Evolutionary conservation across 495 filamentous ascomycete species (phyloP).

Genomic region (Penicillium psychrofluorescens): DNA sequence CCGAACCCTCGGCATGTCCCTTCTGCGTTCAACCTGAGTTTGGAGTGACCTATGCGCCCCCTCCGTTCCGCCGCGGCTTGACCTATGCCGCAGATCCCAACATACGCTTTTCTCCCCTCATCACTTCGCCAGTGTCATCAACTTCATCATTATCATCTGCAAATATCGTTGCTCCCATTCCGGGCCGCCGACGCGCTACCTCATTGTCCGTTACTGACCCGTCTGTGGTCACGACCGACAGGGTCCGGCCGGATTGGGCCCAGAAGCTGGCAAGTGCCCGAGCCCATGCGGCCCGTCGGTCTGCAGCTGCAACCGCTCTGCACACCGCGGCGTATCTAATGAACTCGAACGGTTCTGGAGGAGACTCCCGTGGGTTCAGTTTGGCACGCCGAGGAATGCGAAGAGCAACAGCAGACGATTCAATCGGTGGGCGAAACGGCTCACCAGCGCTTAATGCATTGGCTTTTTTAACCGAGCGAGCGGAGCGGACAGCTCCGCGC

Average conservation of each 20-base stretch:
- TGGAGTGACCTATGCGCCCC: slow-evolving; percentile 84
- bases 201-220: slow-evolving; percentile 76
- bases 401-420: slow-evolving; percentile 29
- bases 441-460: slow-evolving; percentile 45
- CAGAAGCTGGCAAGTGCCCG: slow-evolving; percentile 81
- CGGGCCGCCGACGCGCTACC: slow-evolving; percentile 59
- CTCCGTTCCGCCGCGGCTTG: slow-evolving; percentile 80
- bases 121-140: slow-evolving; percentile 68
- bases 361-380: slow-evolving; percentile 38
- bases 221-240: slow-evolving; percentile 84
- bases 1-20: slow-evolving; percentile 87
- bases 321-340: slow-evolving; percentile 95
- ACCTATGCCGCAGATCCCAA: slow-evolving; percentile 51
- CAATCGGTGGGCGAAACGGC: slow-evolving; percentile 25
- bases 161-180: slow-evolving; percentile 14
- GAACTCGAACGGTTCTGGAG: slow-evolving; percentile 48
- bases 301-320: slow-evolving; percentile 87
- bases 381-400: slow-evolving; percentile 43
- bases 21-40: slow-evolving; percentile 95
- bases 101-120: slow-evolving; percentile 32
- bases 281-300: slow-evolving; percentile 73
- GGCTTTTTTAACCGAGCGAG: slow-evolving; percentile 43
- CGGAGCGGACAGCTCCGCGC: slow-evolving; percentile 20
- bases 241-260: slow-evolving; percentile 88
- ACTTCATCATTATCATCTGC: slow-evolving; percentile 44